Base-by-base conservation (phyloP, 495 filamentous ascomycete species). In the Aspergillus avenaceus region DNA sequence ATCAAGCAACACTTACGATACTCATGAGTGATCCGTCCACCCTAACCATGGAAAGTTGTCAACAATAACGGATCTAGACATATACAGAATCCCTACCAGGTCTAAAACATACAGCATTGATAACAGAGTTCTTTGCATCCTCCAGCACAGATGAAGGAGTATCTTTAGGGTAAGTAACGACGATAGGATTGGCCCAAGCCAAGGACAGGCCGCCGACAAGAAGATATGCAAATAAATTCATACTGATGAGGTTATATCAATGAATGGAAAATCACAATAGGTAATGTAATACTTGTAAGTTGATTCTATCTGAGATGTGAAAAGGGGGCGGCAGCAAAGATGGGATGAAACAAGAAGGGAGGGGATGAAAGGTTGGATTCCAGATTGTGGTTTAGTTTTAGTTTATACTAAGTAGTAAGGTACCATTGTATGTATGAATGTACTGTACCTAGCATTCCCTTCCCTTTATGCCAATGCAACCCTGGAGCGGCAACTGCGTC, bases 121-220 rank as follows among this genome's bases (percentile, higher is more conserved):
- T 66, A 55, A 96, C 81, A 0, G 82, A 82, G 26, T 84, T 69
- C 72, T 84, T 95, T 29, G 86, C 88, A 42, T 86, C 61, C 12
- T 79, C 67, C 19, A 95, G 57, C 16, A 93, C 72, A 21, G 73
- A 76, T 45, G 85, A 73, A 13, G 91, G 86, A 6, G 88, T 92
- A 42, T 83, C 75, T 31, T 80, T 70, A 21, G 84, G 83, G 63
- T 88, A 96, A 59, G 79, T 87, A 60, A 96, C 75, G 52, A 95
- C 79, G 43, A 92, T 81, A 41, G 84, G 80, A 60, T 91, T 88
- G 52, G 75, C 84, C 50, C 82, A 69, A 32, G 72, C 74, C 47
- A 80, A 57, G 12, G 79, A 74, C 16, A 90, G 64, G 14, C 80
- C 67, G 14, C 76, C 76, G 36, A 86, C 54, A 44, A 83, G 51